Evolutionary conservation across 352 stramenopile genomes (phyloP).

Genomic region (Phytopythium ostracodes): DNA sequence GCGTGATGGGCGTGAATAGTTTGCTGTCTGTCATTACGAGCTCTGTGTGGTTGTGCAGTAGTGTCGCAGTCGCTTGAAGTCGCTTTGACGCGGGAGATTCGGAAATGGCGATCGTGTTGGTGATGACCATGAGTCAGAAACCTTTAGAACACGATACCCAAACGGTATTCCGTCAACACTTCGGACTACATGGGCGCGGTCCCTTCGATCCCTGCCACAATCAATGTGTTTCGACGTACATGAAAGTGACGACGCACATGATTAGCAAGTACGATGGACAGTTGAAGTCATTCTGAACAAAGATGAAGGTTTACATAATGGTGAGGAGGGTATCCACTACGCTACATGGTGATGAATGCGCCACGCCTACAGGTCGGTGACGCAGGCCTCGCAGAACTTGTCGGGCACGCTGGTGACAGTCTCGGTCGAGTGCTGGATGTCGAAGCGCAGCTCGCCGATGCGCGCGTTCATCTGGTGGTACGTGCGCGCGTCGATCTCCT

Average conservation of each 20-base stretch:
- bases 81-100: not conserved
- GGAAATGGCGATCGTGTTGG: not conserved
- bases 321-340: not conserved
- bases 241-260: not conserved
- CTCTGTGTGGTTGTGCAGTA: not conserved
- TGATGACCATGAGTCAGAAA: too few relatives aligned
- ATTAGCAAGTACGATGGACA: not conserved
- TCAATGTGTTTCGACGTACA: not conserved
- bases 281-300: too few relatives aligned
- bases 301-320: not conserved
- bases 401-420: conserved; percentile 39
- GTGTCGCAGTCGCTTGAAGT: not conserved
- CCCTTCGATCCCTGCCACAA: not conserved
- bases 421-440: conserved; percentile 27
- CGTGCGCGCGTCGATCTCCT: conserved; percentile 73
- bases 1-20: conserved; percentile 34
- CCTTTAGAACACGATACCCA: not conserved
- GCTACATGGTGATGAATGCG: not conserved
- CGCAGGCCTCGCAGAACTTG: conserved; percentile 55
- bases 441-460: conserved; percentile 42
- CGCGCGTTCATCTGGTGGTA: conserved; percentile 52
- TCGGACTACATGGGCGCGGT: not conserved
- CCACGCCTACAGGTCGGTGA: conserved; percentile 11
- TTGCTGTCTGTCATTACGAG: conserved; percentile 3
- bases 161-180: not conserved